Evolutionary conservation across 164 flowering plant genomes (phyloP), one percentile per base, ranked within the genome.

Genomic region (Magnolia changhungtana): DNA sequence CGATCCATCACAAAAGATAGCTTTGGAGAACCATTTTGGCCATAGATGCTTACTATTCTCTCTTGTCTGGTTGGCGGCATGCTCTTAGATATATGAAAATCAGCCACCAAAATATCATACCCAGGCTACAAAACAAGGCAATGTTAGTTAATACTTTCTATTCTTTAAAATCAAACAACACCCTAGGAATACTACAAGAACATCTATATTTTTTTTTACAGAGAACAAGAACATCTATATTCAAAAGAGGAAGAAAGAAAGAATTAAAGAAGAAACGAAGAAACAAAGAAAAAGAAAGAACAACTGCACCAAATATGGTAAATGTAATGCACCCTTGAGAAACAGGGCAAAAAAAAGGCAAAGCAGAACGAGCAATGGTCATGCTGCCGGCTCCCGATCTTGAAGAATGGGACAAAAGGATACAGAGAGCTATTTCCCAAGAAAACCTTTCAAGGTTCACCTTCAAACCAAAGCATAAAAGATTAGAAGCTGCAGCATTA

Each of bases 51-150:
- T 87, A 92, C 96, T 70, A 90, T 85, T 70, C 80, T 88, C 59
- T 89, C 91, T 20, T 78, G 78, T 58, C 84, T 78, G 45, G 87
- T 63, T 77, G 50, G 50, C 71, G 19, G 45, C 21, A 52, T 79
- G 27, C 71, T 85, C 88, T 86, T 92, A 27, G 85, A 72, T 55
- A 90, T 84, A 66, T 80, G 82, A 77, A 92, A 90, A 79, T 90
- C 97, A 75, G 76, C 71, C 75, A 80, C 73, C 76, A 71, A 79
- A 37, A 84, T 79, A 59, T 80, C 90, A 86, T 81, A 92, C 59
- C 91, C 97, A 77, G 95, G 87, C 97, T 92, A 72, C 72, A 78
- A 67, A 11, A 55, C 11, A 52, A 71, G 55, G 80, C 78, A 51
- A 4, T 59, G 63, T 31, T 67, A 5, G 45, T 70, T 73, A 74